Evolutionary conservation across 306 rosid genomes (phyloP).

Genomic region (Lathyrus aphaca): DNA sequence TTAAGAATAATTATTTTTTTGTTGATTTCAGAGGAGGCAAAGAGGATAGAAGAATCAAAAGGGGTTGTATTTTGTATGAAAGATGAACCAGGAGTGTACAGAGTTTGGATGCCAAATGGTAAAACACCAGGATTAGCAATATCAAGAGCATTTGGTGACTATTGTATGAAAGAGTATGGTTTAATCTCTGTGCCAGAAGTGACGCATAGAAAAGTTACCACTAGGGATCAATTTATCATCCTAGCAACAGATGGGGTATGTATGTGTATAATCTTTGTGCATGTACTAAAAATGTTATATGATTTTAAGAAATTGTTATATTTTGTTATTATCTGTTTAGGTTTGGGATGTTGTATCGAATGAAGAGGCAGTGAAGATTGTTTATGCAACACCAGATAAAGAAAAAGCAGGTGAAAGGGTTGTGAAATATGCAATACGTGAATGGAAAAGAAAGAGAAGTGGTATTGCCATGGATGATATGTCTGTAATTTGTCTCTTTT

Average conservation of each 20-base stretch:
- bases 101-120: slow-evolving; percentile 74
- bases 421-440: slow-evolving; percentile 59
- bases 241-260: slow-evolving; percentile 81
- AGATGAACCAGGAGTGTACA: slow-evolving; percentile 76
- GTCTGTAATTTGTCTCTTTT: slow-evolving; percentile 75
- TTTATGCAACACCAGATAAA: slow-evolving; percentile 47
- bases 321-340: slow-evolving; percentile 35
- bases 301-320: not conserved
- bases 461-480: slow-evolving; percentile 77
- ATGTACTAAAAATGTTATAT: too few relatives aligned
- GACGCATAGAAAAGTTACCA: slow-evolving; percentile 52
- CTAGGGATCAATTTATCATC: slow-evolving; percentile 66
- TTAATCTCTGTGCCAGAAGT: slow-evolving; percentile 71
- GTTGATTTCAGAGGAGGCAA: slow-evolving; percentile 63
- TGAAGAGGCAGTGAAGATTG: slow-evolving; percentile 69
- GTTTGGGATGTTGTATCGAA: slow-evolving; percentile 82
- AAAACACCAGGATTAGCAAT: slow-evolving; percentile 68
- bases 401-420: slow-evolving; percentile 64
- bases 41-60: slow-evolving; percentile 56
- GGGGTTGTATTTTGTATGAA: slow-evolving; percentile 62
- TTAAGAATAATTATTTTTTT: not conserved
- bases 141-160: slow-evolving; percentile 79
- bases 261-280: not conserved
- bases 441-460: slow-evolving; percentile 73
- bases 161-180: slow-evolving; percentile 70